These are phyloP conservation scores for Pythium folliculosum DNA, from an alignment of 352 stramenopile species.

Conservation along the genomic window DNA sequence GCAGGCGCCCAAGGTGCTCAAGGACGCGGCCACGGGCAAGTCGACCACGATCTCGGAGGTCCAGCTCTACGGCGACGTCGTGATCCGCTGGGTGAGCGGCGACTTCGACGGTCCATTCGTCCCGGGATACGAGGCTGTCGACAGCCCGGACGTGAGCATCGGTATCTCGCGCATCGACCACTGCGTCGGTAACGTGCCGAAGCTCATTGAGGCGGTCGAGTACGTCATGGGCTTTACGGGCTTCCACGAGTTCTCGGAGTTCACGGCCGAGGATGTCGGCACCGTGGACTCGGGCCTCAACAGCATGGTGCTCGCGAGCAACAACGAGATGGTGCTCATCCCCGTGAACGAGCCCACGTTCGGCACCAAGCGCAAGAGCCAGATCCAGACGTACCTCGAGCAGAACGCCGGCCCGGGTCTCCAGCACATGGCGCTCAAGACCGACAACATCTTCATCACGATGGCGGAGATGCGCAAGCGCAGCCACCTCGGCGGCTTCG, in stretches of 20 bases:
- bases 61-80: constrained; percentile 87
- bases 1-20: constrained; percentile 55
- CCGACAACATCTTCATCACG: constrained; percentile 95
- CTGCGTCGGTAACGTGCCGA: constrained; percentile 90
- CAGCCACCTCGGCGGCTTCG: constrained; percentile 72
- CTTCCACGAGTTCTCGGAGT: constrained; percentile 95
- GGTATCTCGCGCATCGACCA: constrained; percentile 90
- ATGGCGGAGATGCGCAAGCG: constrained; percentile 83
- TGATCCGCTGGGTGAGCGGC: constrained; percentile 85
- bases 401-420: constrained; percentile 94
- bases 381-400: constrained; percentile 96
- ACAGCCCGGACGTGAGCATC: constrained; percentile 54
- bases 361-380: constrained; percentile 91
- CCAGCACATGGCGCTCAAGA: constrained; percentile 97
- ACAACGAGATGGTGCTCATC: constrained; percentile 93
- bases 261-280: constrained; percentile 93
- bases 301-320: constrained; percentile 93
- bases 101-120: constrained; percentile 76
- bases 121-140: constrained; percentile 71
- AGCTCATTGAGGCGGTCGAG: constrained; percentile 82
- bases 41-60: constrained; percentile 73
- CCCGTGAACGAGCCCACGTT: constrained; percentile 96
- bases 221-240: constrained; percentile 81
- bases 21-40: constrained; percentile 62
- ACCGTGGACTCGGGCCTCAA: constrained; percentile 95